phyloP scores from a whole-genome alignment of 2,329 filamentous ascomycete species.

The Rugonectria rugulosa region DNA sequence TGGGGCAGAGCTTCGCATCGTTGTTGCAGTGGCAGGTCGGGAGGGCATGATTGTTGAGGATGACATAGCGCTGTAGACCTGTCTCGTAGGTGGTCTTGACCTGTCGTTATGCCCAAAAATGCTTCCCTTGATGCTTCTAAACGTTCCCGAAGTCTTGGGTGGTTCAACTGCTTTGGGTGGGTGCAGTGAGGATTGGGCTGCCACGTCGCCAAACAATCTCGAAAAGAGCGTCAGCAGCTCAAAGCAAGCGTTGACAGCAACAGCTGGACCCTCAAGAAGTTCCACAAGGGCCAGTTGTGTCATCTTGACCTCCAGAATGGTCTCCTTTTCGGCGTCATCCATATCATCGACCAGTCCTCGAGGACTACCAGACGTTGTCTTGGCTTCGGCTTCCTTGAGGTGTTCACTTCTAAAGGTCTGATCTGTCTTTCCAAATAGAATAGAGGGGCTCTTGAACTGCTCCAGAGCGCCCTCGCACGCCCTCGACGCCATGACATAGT shows the following conservation, averaged over 20 bases:
- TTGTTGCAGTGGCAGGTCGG: slow-evolving; percentile 52
- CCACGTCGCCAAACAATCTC: slow-evolving; percentile 72
- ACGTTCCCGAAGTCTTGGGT: slow-evolving; percentile 76
- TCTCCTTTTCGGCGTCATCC: slow-evolving; percentile 83
- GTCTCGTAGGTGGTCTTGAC: slow-evolving; percentile 52
- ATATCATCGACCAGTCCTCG: slow-evolving; percentile 76
- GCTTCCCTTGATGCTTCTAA: slow-evolving; percentile 74
- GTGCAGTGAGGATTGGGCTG: slow-evolving; percentile 55
- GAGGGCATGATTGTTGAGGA: slow-evolving; percentile 39
- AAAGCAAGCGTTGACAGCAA: slow-evolving; percentile 86
- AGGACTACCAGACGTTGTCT: slow-evolving; percentile 28
- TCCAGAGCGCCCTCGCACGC: slow-evolving; percentile 93
- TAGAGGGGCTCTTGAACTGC: slow-evolving; percentile 77
- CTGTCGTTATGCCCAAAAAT: slow-evolving; percentile 74
- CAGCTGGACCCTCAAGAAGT: slow-evolving; percentile 80
- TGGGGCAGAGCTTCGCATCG: slow-evolving; percentile 60
- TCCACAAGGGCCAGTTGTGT: slow-evolving; percentile 89
- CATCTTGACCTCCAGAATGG: slow-evolving; percentile 93
- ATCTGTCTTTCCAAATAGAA: slow-evolving; percentile 72
- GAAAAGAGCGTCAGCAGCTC: slow-evolving; percentile 85
- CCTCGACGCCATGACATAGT: slow-evolving; percentile 79
- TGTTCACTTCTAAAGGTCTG: slow-evolving; percentile 70
- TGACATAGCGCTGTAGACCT: slow-evolving; percentile 44
- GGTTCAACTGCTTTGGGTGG: slow-evolving; percentile 56
- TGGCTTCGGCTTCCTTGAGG: slow-evolving; percentile 62